phyloP scores from a whole-genome alignment of 2,329 filamentous ascomycete genomes.

The Aspergillus pseudoviridinutans region DNA sequence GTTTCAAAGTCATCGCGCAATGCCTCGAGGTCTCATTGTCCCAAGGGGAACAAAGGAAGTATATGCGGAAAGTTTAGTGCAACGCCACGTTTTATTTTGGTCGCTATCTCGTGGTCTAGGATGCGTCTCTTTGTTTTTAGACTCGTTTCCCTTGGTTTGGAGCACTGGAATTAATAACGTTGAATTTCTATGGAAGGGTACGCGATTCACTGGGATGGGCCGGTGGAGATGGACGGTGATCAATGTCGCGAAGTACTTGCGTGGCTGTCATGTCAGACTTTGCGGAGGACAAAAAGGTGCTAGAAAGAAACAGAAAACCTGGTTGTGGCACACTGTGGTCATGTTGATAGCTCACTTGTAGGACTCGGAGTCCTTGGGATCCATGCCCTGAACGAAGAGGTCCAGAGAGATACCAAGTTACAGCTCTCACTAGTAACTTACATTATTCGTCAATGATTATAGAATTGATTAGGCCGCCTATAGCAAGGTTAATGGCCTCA shows the following conservation, averaged over 20 bases:
- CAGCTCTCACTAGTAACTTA: too few relatives aligned
- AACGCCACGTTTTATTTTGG: background rate
- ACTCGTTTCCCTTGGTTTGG: conserved; percentile 31
- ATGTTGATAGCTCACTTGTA: conserved; percentile 83
- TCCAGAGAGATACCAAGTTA: conserved; percentile 59
- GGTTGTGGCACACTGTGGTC: conserved; percentile 60
- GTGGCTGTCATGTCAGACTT: conserved; percentile 21
- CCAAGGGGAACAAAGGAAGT: background rate
- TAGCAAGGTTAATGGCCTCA: too few relatives aligned
- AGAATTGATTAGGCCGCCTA: too few relatives aligned
- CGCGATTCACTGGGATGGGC: conserved; percentile 51
- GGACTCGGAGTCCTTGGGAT: conserved; percentile 64
- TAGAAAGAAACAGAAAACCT: background rate
- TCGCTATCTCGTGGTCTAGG: background rate
- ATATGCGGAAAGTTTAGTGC: background rate
- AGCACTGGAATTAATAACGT: conserved; percentile 40
- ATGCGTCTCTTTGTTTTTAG: background rate
- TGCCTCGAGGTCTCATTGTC: background rate
- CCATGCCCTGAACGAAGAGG: conserved; percentile 71
- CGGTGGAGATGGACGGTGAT: conserved; percentile 61
- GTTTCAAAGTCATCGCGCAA: background rate
- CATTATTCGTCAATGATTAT: too few relatives aligned
- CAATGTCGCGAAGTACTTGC: conserved; percentile 65
- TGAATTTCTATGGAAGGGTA: conserved; percentile 14
- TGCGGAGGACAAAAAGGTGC: background rate